Base-by-base conservation (phyloP, 345 rosid genomes). In the Erucastrum elatum region DNA sequence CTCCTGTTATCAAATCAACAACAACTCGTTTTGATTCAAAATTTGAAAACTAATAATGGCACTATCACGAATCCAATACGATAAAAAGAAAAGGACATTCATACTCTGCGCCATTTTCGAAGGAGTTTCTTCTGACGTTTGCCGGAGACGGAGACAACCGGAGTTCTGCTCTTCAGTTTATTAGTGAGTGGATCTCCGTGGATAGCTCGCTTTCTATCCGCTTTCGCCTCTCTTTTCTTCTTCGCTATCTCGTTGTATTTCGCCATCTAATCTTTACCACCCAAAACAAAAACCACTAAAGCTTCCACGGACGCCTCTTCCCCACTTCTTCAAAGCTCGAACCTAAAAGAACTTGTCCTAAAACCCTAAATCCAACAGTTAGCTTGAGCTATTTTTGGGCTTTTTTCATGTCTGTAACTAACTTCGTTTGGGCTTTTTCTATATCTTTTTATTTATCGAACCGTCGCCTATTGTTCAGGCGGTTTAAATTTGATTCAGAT, bases 181-280 rank as follows among this genome's bases (percentile, higher is more conserved):
- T 77, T 80, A 13, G 90, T 88, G 7, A 68, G 15, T 12, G 94
- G 91, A 71, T 94, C 93, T 3, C 97, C 98, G 58, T 85, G 92
- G 11, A 76, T 66, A 1, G 82, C 83, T 77, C 98, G 86, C 79
- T 88, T 94, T 71, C 82, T 85, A 35, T 80, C 75, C 2, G 88
- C 87, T 77, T 83, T 85, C 8, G 73, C 80, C 21, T 86, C 96
- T 83, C 93, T 87, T 83, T 85, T 94, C 81, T 49, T 69, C 88
- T 88, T 91, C 88, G 83, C 90, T 77, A 90, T 87, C 53, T 80
- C 96, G 77, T 91, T 94, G 87, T 86, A 94, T 53, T 94, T 90
- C 25, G 96, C 97, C 98, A 94, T 94, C 75, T 21, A 21, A 21
- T 0, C 21, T n/a, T 5, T 6, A 5, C 29, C 60, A 16, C 0